Evolutionary conservation across 345 rosid genomes (phyloP).

Genomic region (Linum trigynum): DNA sequence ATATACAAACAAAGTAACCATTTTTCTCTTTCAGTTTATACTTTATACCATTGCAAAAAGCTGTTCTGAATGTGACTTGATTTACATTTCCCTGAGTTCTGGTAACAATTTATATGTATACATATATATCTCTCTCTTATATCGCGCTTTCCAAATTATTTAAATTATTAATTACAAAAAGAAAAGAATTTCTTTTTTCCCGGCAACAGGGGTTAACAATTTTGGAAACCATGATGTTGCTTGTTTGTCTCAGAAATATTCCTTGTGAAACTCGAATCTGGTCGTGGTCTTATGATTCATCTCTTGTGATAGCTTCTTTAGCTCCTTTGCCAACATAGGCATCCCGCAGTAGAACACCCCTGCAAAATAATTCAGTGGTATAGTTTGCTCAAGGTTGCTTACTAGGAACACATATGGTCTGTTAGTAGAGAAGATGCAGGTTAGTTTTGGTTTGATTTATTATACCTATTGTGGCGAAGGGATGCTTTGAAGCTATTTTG

Average conservation of each 20-base stretch:
- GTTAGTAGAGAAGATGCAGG: not conserved
- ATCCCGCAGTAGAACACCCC: constrained; percentile 94
- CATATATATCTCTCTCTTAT: not conserved
- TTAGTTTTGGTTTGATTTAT: not conserved
- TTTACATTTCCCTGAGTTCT: not conserved
- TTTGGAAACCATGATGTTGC: too few species aligned
- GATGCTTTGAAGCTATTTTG: constrained; percentile 77
- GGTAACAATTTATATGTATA: not conserved
- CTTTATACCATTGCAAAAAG: too few species aligned
- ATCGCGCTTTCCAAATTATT: not conserved
- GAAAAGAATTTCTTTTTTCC: too few species aligned
- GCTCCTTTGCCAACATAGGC: constrained; percentile 79
- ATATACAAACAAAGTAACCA: too few species aligned
- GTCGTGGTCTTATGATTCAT: constrained; percentile 68
- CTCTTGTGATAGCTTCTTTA: constrained; percentile 60
- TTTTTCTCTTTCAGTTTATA: too few species aligned
- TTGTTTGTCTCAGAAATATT: constrained; percentile 46
- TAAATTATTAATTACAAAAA: constrained; percentile 19
- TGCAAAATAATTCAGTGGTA: constrained; percentile 24
- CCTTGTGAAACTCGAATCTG: constrained; percentile 86
- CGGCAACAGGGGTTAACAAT: too few species aligned
- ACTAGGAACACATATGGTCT: not conserved
- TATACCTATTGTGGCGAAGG: constrained; percentile 66
- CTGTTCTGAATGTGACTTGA: not conserved
- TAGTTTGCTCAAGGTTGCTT: too few species aligned